These are phyloP conservation scores for Blastomyces emzantsi DNA, from an alignment of 2,329 filamentous ascomycete genomes.

Conservation along the genomic window DNA sequence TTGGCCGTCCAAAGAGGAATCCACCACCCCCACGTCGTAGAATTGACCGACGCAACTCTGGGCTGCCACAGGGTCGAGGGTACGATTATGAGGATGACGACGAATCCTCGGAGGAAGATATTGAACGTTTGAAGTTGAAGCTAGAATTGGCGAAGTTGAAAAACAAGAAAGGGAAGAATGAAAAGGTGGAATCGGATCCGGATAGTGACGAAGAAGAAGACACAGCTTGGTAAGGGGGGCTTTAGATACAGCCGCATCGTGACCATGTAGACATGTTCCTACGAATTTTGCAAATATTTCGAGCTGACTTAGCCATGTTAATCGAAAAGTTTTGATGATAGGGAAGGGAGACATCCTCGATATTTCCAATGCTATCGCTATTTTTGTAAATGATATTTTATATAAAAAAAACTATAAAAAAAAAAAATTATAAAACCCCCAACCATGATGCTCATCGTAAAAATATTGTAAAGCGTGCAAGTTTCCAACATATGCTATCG, in stretches of 20 bases:
- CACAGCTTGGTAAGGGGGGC: background rate
- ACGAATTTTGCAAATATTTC: background rate
- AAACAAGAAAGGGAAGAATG: background rate
- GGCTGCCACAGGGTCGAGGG: background rate
- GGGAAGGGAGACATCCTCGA: background rate
- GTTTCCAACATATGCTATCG: background rate
- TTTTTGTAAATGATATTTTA: background rate
- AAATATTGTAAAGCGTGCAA: background rate
- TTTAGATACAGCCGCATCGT: background rate
- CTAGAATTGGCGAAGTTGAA: slow-evolving; percentile 7
- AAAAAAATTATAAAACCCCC: no score
- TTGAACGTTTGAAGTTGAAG: slow-evolving; percentile 2
- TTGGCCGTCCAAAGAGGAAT: background rate
- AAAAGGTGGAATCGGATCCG: background rate
- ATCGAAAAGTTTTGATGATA: background rate
- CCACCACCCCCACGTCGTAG: background rate
- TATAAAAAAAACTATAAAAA: no score
- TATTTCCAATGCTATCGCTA: background rate
- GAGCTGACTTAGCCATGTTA: background rate
- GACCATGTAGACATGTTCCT: background rate
- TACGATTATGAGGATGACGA: slow-evolving; percentile 3
- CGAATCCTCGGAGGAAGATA: slow-evolving; percentile 1
- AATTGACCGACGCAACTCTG: slow-evolving; percentile 2
- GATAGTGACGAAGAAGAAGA: background rate
- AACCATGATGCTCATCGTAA: background rate